Percentiles rank a stretch among this genome's conserved stretches.
Evolutionary conservation across 345 rosid genomes (phyloP).

Genomic region (Acer yangbiense): DNA sequence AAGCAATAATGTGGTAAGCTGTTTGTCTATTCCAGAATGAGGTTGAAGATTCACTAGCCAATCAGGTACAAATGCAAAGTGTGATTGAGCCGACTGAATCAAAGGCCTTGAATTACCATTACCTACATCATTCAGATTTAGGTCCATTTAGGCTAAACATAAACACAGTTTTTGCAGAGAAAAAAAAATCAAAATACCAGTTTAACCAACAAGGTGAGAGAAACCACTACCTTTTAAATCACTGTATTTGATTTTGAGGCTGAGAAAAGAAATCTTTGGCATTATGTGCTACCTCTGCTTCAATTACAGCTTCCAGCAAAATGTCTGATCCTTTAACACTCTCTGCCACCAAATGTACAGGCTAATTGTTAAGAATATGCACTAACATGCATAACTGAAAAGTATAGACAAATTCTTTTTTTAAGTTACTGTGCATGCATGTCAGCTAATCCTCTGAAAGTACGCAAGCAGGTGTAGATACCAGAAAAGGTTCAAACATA

Average conservation of each 20-base stretch:
- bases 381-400: background rate
- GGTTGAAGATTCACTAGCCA: background rate
- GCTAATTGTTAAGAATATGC: constrained; percentile 8
- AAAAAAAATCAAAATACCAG: background rate
- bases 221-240: constrained; percentile 18
- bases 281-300: constrained; percentile 64
- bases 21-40: background rate
- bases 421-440: background rate
- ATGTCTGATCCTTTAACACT: constrained; percentile 59
- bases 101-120: background rate
- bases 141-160: background rate
- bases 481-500: background rate
- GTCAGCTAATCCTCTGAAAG: background rate
- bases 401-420: background rate
- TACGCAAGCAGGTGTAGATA: background rate
- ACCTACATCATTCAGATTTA: background rate
- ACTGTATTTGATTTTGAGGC: constrained; percentile 52
- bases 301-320: constrained; percentile 64
- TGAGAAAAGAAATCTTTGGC: constrained; percentile 67
- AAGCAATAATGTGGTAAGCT: background rate
- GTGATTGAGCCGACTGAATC: background rate
- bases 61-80: background rate
- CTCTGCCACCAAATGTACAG: constrained; percentile 35
- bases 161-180: background rate
- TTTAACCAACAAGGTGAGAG: background rate